phyloP scores from a whole-genome alignment of 352 stramenopile genomes.

The Phytophthora pini region DNA sequence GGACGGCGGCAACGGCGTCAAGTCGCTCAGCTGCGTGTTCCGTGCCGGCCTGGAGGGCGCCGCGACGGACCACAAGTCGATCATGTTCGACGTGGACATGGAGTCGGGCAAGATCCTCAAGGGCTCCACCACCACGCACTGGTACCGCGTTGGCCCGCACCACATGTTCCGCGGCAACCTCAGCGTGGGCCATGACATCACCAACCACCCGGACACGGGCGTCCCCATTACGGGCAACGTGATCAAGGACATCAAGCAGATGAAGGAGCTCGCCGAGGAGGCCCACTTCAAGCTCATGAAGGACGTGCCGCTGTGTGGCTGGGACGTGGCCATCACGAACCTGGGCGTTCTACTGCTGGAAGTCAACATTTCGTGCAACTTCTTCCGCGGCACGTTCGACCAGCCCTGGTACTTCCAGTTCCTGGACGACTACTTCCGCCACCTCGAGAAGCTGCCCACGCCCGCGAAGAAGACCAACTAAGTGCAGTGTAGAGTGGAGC shows the following conservation, averaged over 20 bases:
- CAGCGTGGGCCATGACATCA: slow-evolving; percentile 88
- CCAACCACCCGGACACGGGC: slow-evolving; percentile 90
- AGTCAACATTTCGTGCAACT: slow-evolving; percentile 96
- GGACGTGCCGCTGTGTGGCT: slow-evolving; percentile 92
- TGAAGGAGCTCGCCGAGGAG: slow-evolving; percentile 82
- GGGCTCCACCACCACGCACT: slow-evolving; percentile 97
- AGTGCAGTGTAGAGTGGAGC: slow-evolving; percentile 10
- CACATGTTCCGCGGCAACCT: slow-evolving; percentile 79
- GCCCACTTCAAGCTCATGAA: slow-evolving; percentile 93
- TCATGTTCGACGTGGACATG: slow-evolving; percentile 98
- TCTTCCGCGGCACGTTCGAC: slow-evolving; percentile 93
- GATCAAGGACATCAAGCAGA: slow-evolving; percentile 90
- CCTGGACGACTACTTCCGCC: slow-evolving; percentile 85
- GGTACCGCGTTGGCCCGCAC: slow-evolving; percentile 91
- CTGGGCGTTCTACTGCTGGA: slow-evolving; percentile 89
- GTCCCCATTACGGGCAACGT: slow-evolving; percentile 87
- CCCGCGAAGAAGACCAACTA: slow-evolving; percentile 55
- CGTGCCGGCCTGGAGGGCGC: slow-evolving; percentile 74
- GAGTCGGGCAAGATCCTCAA: slow-evolving; percentile 92
- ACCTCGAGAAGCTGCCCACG: slow-evolving; percentile 70
- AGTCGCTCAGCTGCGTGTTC: slow-evolving; percentile 85
- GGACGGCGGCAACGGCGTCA: slow-evolving; percentile 64
- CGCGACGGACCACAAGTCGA: slow-evolving; percentile 97
- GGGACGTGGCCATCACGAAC: slow-evolving; percentile 93
- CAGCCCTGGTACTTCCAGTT: slow-evolving; percentile 89